These are phyloP conservation scores for Novymonas esmeraldas DNA, from an alignment of 208 protist species.

Conservation along the genomic window DNA sequence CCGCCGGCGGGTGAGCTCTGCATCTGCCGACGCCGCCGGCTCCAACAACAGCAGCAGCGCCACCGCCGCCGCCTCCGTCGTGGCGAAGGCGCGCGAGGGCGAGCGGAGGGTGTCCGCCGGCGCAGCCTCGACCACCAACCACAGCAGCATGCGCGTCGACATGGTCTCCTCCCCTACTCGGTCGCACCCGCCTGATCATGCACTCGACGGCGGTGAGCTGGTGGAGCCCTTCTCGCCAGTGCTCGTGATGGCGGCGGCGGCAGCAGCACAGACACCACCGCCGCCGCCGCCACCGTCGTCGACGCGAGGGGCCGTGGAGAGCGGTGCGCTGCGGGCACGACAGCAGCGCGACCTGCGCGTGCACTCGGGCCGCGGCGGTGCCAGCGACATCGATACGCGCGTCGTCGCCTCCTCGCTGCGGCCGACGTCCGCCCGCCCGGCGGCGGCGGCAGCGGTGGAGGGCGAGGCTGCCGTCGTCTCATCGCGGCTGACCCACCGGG, in stretches of 20 bases:
- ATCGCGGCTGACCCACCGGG: too few relatives aligned
- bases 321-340: too few relatives aligned
- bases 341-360: too few relatives aligned
- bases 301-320: neutral
- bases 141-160: neutral
- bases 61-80: neutral
- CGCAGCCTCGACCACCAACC: neutral
- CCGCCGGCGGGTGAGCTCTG: neutral
- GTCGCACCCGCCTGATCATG: slow-evolving; percentile 2
- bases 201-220: slow-evolving; percentile 18
- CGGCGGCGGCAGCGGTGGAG: too few relatives aligned
- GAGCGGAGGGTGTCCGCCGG: neutral
- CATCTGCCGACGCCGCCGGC: neutral
- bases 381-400: too few relatives aligned
- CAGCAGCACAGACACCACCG: neutral
- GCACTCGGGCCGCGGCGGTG: too few relatives aligned
- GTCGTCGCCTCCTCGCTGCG: too few relatives aligned
- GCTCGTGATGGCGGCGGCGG: neutral
- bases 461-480: too few relatives aligned
- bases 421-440: too few relatives aligned
- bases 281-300: neutral
- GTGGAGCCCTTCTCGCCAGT: slow-evolving; percentile 15
- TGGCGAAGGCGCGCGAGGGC: neutral
- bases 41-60: too few relatives aligned
- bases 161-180: neutral